Evolutionary conservation across 345 rosid genomes (phyloP), one percentile per base, ranked within the genome.

Genomic region (Bruguiera parviflora): DNA sequence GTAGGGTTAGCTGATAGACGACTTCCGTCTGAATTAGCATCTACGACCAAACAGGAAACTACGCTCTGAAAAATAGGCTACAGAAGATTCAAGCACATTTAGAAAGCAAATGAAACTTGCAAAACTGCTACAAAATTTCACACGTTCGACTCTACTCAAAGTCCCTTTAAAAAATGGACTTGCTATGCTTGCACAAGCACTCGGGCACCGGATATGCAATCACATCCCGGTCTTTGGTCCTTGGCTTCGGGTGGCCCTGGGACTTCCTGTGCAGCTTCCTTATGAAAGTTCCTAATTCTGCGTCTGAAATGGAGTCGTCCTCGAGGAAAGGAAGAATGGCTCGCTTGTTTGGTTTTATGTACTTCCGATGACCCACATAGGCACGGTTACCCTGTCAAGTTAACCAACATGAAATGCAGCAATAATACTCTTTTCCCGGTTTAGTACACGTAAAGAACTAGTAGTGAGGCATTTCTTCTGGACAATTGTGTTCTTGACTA

Each of bases 311-410:
- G 29, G 85, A 75, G 1, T 79, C 61, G 43, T 88, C 83, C 31
- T 90, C 96, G 52, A 87, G 75, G 49, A 87, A 63, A 25, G 87
- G 85, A 68, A 85, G 60, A 87, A 88, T 80, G 5, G 81, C 78
- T 79, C 87, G 75, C 80, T 88, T 90, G 70, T 90, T 86, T 3
- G 96, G 96, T 72, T 73, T 84, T 81, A 88, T 75, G 73, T 75
- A 84, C 74, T 91, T 91, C 74, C 87, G 75, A 51, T 91, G 94
- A 61, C 94, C 96, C 28, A 77, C 82, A 58, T 87, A 91, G 39
- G 90, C 88, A 5, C 95, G 84, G 79, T 89, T 86, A 4, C 95
- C 95, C 88, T 88, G 79, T 21, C 67, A 61, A 47, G 53, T 21
- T 25, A 16, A 65, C 16, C 63, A 32, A 37, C 21, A 27, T 19